Base-by-base conservation (phyloP, 768 basidiomycete genomes). In the Agaricus sinodeliciosus region DNA sequence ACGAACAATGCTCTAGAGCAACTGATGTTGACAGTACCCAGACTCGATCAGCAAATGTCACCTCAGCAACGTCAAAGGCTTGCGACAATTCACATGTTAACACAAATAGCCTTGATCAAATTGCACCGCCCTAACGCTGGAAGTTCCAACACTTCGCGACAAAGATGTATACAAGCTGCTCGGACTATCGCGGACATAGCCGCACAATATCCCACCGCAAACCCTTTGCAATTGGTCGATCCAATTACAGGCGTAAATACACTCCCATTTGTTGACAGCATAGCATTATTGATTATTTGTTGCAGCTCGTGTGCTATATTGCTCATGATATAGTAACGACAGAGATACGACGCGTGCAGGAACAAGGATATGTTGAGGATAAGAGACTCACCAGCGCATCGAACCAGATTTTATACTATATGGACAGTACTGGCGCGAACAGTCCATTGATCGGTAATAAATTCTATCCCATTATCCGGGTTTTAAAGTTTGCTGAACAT, bases 81-180 rank as follows among this genome's bases (percentile, higher is more conserved):
- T 15, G 22, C 67, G 15, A 60, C 66, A 18, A 67, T 64, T 13
- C 66, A 70, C 37, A 65, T 69, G 42, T 59, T 73, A 43, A 61
- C 65, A 5, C 64, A 67, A 28, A 60, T 61, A 9, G 71, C 73
- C 19, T 65, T 62, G 11, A 70, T 72, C 46, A 64, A 62, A 45
- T 50, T 64, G 19, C 51, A 53, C n/a, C 36, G 51, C 11, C 44
- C 43, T 12, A 47, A 37, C 18, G 51, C 43, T 26, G 16, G 18
- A 31, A 27, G 37, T 7, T 53, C 51, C 26, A 39, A 19, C 35
- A 53, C 51, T 6, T 39, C 51, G 5, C 35, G 51, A 11, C 51
- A 53, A n/a, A 46, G 26, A 25, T 53, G 51, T 19, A 37, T 53
- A 18, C 44, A 27, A 9, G 51, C 51, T n/a, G 51, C 51, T 13